A percentile compares a stretch with the other conserved stretches of the same genome.
Evolutionary conservation across 495 filamentous ascomycete genomes (phyloP).

Genomic region (Astrothelium macrocarpum): DNA sequence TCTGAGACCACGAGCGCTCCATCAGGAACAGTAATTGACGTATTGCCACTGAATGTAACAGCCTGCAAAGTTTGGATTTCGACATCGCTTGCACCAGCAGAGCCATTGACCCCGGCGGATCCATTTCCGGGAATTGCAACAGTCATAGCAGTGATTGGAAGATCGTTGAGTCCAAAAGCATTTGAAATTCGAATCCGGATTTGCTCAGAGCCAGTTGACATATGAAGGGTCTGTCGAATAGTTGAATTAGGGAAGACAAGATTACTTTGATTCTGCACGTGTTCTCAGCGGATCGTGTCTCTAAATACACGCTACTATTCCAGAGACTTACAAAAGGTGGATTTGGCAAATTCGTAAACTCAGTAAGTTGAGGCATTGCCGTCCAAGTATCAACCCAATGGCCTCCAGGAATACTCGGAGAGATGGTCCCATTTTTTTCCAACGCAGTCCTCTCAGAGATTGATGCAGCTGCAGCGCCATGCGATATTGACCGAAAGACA

Average conservation of each 20-base stretch:
- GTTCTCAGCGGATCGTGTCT: background rate
- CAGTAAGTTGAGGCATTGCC: conserved; percentile 56
- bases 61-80: conserved; percentile 39
- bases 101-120: conserved; percentile 16
- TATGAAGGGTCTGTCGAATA: conserved; percentile 56
- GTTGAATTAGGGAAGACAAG: conserved; percentile 45
- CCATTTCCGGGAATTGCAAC: conserved; percentile 43
- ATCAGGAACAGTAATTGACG: conserved; percentile 45
- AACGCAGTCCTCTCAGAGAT: background rate
- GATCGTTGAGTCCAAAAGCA: conserved; percentile 51
- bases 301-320: background rate
- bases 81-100: conserved; percentile 45
- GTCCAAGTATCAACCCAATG: conserved; percentile 62
- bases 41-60: conserved; percentile 48
- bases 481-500: background rate
- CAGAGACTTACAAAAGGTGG: conserved; percentile 45
- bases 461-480: background rate
- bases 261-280: conserved; percentile 26
- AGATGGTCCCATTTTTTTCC: background rate
- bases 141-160: conserved; percentile 51
- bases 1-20: conserved; percentile 54
- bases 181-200: conserved; percentile 60
- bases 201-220: conserved; percentile 44
- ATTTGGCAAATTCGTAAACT: conserved; percentile 52
- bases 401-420: conserved; percentile 17